phyloP scores from a whole-genome alignment of 495 filamentous ascomycete genomes.

The Penicillium paradoxum region DNA sequence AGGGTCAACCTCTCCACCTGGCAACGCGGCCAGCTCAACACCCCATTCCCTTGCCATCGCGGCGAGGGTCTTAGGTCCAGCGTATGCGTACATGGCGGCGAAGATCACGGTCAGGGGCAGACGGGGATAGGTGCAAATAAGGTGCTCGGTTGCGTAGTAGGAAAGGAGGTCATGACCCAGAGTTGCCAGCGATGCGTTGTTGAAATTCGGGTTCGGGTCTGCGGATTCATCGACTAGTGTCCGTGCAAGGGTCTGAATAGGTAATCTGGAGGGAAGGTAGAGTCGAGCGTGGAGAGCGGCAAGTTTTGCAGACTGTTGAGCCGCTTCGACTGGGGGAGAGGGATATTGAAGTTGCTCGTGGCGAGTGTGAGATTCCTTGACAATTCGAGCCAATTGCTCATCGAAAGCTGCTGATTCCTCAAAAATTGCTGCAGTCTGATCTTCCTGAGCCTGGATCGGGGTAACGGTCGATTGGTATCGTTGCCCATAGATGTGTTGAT shows the following conservation, averaged over 20 bases:
- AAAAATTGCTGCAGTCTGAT: slow-evolving; percentile 8
- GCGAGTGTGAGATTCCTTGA: slow-evolving; percentile 18
- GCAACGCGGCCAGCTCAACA: slow-evolving; percentile 73
- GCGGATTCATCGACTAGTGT: slow-evolving; percentile 80
- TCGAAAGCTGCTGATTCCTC: slow-evolving; percentile 9
- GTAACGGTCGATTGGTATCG: slow-evolving; percentile 40
- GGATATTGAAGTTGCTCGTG: slow-evolving; percentile 42
- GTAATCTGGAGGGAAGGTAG: slow-evolving; percentile 72
- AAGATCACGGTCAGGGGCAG: slow-evolving; percentile 78
- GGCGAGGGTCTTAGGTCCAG: slow-evolving; percentile 64
- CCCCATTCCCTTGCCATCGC: slow-evolving; percentile 80
- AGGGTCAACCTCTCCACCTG: slow-evolving; percentile 87
- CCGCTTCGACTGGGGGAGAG: slow-evolving; percentile 63
- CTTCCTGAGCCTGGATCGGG: slow-evolving; percentile 20
- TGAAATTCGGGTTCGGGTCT: slow-evolving; percentile 67
- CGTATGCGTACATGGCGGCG: slow-evolving; percentile 77
- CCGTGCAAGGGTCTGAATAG: slow-evolving; percentile 78
- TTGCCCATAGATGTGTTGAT: slow-evolving; percentile 36
- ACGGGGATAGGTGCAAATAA: slow-evolving; percentile 82
- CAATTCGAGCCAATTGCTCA: slow-evolving; percentile 11
- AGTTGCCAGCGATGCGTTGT: slow-evolving; percentile 74
- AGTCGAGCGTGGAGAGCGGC: slow-evolving; percentile 90
- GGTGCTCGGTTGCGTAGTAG: slow-evolving; percentile 81
- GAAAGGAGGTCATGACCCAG: slow-evolving; percentile 78
- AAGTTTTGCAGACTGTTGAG: slow-evolving; percentile 80